Conservation (phyloP, 2,329 filamentous ascomycete species). For the Fusarium temperatum region DNA sequence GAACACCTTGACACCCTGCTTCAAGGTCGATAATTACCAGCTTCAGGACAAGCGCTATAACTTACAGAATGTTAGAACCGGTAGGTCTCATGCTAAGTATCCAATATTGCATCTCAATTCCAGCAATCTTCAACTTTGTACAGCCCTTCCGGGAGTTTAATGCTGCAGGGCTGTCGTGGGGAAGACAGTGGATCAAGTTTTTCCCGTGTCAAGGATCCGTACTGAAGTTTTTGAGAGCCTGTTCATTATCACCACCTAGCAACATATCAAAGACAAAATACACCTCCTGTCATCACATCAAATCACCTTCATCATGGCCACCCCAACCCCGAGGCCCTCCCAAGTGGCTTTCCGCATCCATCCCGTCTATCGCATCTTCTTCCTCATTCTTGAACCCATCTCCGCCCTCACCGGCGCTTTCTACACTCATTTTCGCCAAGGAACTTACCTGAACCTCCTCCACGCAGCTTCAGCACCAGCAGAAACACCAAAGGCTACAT, state of each 20-base stretch:
- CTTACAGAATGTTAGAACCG: neutral
- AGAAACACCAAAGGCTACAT: slow-evolving; percentile 65
- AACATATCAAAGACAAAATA: neutral
- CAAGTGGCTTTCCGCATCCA: slow-evolving; percentile 61
- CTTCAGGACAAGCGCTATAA: neutral
- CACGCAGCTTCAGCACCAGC: slow-evolving; percentile 58
- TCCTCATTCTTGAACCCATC: slow-evolving; percentile 75
- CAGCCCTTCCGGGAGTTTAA: neutral
- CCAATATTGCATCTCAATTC: neutral
- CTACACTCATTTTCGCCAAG: slow-evolving; percentile 59
- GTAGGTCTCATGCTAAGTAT: neutral
- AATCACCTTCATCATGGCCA: slow-evolving; percentile 36
- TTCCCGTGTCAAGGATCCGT: slow-evolving; percentile 33
- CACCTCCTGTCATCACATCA: neutral
- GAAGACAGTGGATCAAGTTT: slow-evolving; percentile 41
- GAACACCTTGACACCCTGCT: no score
- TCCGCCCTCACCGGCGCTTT: slow-evolving; percentile 63
- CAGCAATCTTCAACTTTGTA: neutral
- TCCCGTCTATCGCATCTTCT: slow-evolving; percentile 73
- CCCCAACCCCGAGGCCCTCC: slow-evolving; percentile 25
- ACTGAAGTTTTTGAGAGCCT: slow-evolving; percentile 12
- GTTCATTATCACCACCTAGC: slow-evolving; percentile 19
- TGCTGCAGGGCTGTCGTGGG: slow-evolving; percentile 9
- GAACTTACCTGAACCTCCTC: slow-evolving; percentile 71
- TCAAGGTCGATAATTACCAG: rapidly evolving